Evolutionary conservation across 768 basidiomycete species (phyloP).

Genomic region (Tricholoma sp.): DNA sequence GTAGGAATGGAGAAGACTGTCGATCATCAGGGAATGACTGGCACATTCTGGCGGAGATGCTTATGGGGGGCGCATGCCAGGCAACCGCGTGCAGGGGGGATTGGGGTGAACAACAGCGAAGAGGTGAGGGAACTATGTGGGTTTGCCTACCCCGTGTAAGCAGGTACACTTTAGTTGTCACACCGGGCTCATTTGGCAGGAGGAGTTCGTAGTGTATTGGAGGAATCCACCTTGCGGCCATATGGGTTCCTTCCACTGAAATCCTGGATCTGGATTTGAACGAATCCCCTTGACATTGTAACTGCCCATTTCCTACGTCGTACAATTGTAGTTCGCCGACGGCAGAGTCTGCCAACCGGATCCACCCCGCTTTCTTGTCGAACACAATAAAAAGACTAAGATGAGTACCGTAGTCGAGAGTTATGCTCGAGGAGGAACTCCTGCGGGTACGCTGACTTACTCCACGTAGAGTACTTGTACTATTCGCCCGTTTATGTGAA

Average conservation of each 20-base stretch:
- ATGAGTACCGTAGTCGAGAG: constrained; percentile 58
- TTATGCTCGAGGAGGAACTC: constrained; percentile 24
- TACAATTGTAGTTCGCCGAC: constrained; percentile 73
- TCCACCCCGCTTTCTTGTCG: constrained; percentile 84
- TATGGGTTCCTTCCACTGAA: constrained; percentile 23
- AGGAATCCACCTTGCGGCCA: constrained; percentile 43
- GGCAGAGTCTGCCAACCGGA: constrained; percentile 74
- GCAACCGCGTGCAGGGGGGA: constrained; percentile 49
- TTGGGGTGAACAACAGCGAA: constrained; percentile 45
- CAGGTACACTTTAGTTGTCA: constrained; percentile 45
- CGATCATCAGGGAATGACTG: constrained; percentile 22
- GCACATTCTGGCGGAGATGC: constrained; percentile 50
- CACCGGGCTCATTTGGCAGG: constrained; percentile 23
- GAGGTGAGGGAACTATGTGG: constrained; percentile 62
- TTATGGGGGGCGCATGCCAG: constrained; percentile 57
- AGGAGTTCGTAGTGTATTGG: constrained; percentile 47
- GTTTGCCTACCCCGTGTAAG: constrained; percentile 67
- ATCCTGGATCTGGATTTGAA: constrained; percentile 27
- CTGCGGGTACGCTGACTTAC: constrained; percentile 21
- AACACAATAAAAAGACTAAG: constrained; percentile 79
- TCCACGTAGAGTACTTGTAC: constrained; percentile 33
- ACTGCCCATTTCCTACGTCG: constrained; percentile 31
- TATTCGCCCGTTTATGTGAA: constrained; percentile 39
- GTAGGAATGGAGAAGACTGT: constrained; percentile 44
- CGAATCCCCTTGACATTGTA: constrained; percentile 18